phyloP scores from a whole-genome alignment of 1,139 yeast species.

The Suhomyces guaymorum region DNA sequence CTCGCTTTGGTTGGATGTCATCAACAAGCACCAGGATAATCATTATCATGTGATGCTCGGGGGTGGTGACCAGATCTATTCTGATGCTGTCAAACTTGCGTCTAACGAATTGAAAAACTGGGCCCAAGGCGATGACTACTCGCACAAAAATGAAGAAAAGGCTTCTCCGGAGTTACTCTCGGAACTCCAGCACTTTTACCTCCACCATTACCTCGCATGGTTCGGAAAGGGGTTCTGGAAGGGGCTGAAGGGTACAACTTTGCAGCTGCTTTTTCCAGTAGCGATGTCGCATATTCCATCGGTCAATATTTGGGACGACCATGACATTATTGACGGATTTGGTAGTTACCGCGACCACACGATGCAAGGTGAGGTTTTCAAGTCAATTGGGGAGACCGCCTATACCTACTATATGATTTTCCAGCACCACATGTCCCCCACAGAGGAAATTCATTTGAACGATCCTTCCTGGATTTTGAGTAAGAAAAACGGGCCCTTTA shows the following conservation, averaged over 20 bases:
- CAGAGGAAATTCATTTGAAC: slow-evolving; percentile 38
- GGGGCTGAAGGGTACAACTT: slow-evolving; percentile 64
- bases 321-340: slow-evolving; percentile 93
- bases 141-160: slow-evolving; percentile 41
- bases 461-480: slow-evolving; percentile 66
- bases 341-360: slow-evolving; percentile 82
- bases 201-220: slow-evolving; percentile 79
- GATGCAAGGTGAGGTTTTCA: slow-evolving; percentile 69
- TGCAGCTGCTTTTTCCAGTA: slow-evolving; percentile 67
- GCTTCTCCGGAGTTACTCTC: slow-evolving; percentile 48
- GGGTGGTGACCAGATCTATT: slow-evolving; percentile 95
- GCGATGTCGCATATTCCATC: slow-evolving; percentile 84
- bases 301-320: slow-evolving; percentile 84
- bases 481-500: slow-evolving; percentile 59
- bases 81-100: slow-evolving; percentile 72
- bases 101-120: slow-evolving; percentile 60
- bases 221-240: slow-evolving; percentile 86
- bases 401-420: slow-evolving; percentile 85
- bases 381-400: slow-evolving; percentile 72
- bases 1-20: slow-evolving; percentile 83
- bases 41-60: slow-evolving; percentile 95
- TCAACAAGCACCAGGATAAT: slow-evolving; percentile 58
- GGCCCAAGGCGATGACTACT: slow-evolving; percentile 54
- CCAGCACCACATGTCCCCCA: slow-evolving; percentile 74
- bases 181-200: slow-evolving; percentile 65